phyloP scores from a whole-genome alignment of 78 protist species.

The Cavenderia fasciculata region DNA sequence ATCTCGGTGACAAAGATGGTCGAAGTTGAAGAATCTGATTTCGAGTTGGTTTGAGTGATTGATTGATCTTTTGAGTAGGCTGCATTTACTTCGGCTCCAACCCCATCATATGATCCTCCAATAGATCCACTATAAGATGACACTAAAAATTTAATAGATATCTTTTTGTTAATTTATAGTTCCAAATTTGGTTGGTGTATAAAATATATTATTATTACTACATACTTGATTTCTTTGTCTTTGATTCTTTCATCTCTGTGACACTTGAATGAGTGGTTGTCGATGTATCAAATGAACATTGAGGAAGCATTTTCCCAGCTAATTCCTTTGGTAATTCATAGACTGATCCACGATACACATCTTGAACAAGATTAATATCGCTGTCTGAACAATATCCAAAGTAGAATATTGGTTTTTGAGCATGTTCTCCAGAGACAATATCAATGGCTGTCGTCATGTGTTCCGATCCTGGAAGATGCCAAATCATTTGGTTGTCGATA shows the following conservation, averaged over 20 bases:
- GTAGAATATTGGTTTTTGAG: background rate
- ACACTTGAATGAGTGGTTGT: no score
- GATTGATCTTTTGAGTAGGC: background rate
- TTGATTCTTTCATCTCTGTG: no score
- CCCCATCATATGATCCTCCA: no score
- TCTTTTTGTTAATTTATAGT: no score
- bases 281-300: background rate
- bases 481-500: no score
- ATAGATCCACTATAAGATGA: no score
- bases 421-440: background rate
- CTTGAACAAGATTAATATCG: background rate
- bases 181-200: background rate
- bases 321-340: background rate
- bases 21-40: background rate
- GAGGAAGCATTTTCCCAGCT: background rate
- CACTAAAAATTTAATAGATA: no score
- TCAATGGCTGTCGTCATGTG: background rate
- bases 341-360: background rate
- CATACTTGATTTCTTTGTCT: no score
- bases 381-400: background rate
- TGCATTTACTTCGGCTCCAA: background rate
- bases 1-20: no score
- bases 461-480: background rate
- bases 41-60: background rate
- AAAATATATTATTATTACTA: background rate